These are phyloP conservation scores for Ustilago trichophora DNA, from an alignment of 1,284 basidiomycete species.

Conservation along the genomic window DNA sequence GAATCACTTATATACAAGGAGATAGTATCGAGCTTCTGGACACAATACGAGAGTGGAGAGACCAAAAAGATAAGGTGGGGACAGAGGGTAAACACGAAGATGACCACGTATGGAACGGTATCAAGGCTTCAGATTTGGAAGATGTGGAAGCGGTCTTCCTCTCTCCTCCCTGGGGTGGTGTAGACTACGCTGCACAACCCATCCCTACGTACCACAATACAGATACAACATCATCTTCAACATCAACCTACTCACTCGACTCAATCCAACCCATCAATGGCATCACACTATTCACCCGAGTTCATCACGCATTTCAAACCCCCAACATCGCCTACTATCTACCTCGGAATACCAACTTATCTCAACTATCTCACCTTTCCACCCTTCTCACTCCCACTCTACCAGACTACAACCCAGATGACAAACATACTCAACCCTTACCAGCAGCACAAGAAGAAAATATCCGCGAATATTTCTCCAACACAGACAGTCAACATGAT, in stretches of 20 bases:
- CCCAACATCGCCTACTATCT: slow-evolving; percentile 78
- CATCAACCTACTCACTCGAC: slow-evolving; percentile 36
- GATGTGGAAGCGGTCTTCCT: slow-evolving; percentile 43
- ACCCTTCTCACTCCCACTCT: slow-evolving; percentile 68
- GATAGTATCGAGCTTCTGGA: slow-evolving; percentile 83
- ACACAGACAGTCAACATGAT: too few species aligned
- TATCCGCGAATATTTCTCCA: too few species aligned
- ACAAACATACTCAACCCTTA: too few species aligned
- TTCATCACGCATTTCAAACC: slow-evolving; percentile 18
- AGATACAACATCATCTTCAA: slow-evolving; percentile 1
- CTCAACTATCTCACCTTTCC: slow-evolving; percentile 76
- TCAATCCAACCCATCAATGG: slow-evolving; percentile 81
- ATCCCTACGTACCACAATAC: slow-evolving; percentile 1
- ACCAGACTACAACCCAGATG: too few species aligned
- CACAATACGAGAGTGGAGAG: not conserved
- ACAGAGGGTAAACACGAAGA: slow-evolving; percentile 50
- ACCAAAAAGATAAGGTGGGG: slow-evolving; percentile 12
- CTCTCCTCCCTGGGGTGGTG: slow-evolving; percentile 63
- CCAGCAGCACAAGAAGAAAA: slow-evolving; percentile 16
- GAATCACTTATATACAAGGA: slow-evolving; percentile 89
- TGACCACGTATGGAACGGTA: slow-evolving; percentile 22
- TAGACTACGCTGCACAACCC: slow-evolving; percentile 44
- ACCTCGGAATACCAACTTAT: slow-evolving; percentile 81
- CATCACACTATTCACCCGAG: slow-evolving; percentile 74
- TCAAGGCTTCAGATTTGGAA: slow-evolving; percentile 12